phyloP scores from a whole-genome alignment of 2,329 filamentous ascomycete species.

The Orbilia brochopaga region DNA sequence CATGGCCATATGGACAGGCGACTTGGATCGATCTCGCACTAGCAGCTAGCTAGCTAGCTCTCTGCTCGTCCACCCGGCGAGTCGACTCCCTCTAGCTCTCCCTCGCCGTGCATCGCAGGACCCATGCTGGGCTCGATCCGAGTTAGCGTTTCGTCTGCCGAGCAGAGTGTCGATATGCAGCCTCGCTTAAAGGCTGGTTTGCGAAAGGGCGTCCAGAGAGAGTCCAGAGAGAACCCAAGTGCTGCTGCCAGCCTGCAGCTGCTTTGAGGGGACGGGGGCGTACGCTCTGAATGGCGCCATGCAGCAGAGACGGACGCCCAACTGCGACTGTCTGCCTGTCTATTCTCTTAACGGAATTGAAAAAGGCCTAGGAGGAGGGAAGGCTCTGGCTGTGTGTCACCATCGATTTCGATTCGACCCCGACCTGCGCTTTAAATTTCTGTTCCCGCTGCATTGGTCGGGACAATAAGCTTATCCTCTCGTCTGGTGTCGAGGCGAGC shows the following conservation, averaged over 20 bases:
- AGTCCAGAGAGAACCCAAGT: slow-evolving; percentile 24
- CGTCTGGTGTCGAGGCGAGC: slow-evolving; percentile 7
- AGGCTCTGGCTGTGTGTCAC: slow-evolving; percentile 46
- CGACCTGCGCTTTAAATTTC: slow-evolving; percentile 24
- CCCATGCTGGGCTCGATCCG: slow-evolving; percentile 26
- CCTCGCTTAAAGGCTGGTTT: slow-evolving; percentile 41
- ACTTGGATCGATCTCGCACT: too few species aligned
- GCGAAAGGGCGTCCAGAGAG: slow-evolving; percentile 25
- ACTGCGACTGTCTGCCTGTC: slow-evolving; percentile 4
- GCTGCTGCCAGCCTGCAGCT: slow-evolving; percentile 24
- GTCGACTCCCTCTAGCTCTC: background rate
- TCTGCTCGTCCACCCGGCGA: too few species aligned
- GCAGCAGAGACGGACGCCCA: slow-evolving; percentile 12
- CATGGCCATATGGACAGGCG: too few species aligned
- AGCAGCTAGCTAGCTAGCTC: too few species aligned
- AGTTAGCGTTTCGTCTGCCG: slow-evolving; percentile 21
- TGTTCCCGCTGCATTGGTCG: slow-evolving; percentile 21
- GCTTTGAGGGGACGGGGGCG: background rate
- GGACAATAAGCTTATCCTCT: slow-evolving; percentile 40
- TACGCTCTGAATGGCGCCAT: slow-evolving; percentile 40
- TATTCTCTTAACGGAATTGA: too few species aligned
- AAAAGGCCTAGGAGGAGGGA: slow-evolving; percentile 6
- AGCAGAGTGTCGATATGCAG: slow-evolving; percentile 32
- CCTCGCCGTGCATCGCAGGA: slow-evolving; percentile 27
- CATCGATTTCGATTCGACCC: slow-evolving; percentile 24